phyloP scores from a whole-genome alignment of 2,329 filamentous ascomycete species.

The Neofusicoccum kwambonambiense region DNA sequence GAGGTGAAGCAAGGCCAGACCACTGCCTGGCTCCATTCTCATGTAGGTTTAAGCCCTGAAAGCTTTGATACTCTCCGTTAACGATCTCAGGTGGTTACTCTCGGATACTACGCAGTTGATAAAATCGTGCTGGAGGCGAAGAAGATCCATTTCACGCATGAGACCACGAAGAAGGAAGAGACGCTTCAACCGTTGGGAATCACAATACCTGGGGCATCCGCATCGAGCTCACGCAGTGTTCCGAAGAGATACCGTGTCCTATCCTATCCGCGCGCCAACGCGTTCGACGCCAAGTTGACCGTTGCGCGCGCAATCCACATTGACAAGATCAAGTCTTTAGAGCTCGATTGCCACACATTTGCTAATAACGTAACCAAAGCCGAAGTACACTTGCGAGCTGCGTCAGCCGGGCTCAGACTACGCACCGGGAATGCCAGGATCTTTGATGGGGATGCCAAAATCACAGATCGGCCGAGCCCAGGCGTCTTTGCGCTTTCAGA shows the following conservation, averaged over 20 bases:
- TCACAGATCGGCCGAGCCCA: conserved; percentile 44
- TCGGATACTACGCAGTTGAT: conserved; percentile 74
- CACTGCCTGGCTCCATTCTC: conserved; percentile 51
- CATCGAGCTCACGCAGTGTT: conserved; percentile 27
- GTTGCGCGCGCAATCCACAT: conserved; percentile 73
- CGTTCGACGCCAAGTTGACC: conserved; percentile 66
- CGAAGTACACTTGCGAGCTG: conserved; percentile 55
- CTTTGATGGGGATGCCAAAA: conserved; percentile 41
- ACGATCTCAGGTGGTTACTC: conserved; percentile 57
- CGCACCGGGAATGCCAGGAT: conserved; percentile 52
- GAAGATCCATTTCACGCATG: conserved; percentile 65
- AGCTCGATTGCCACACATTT: conserved; percentile 70
- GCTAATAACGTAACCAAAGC: conserved; percentile 63
- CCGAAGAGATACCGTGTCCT: conserved; percentile 58
- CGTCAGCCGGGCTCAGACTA: conserved; percentile 60
- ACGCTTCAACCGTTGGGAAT: conserved; percentile 50
- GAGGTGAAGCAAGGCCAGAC: conserved; percentile 57
- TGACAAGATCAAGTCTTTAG: conserved; percentile 73
- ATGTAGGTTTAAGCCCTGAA: conserved; percentile 33
- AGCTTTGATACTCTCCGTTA: conserved; percentile 23
- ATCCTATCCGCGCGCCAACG: conserved; percentile 69
- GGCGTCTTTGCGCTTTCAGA: conserved; percentile 47
- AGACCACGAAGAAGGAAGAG: conserved; percentile 56
- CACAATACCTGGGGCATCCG: conserved; percentile 38
- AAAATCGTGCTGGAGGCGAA: conserved; percentile 64